Percentiles rank a stretch among this genome's conserved stretches.
Evolutionary conservation across 768 basidiomycete species (phyloP).

Genomic region (Calocybe indica): DNA sequence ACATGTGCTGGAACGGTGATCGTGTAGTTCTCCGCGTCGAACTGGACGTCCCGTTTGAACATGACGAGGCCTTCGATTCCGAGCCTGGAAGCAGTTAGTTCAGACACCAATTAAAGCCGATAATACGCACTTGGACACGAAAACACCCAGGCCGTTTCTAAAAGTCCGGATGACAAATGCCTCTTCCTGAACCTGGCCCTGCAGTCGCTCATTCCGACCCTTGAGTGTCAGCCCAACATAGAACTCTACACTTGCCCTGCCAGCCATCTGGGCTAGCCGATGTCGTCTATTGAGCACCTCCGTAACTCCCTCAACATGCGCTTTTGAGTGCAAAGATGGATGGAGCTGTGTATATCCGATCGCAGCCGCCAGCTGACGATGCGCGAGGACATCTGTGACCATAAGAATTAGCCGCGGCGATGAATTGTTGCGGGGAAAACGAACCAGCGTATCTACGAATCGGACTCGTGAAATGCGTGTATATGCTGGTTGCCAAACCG

Average conservation of each 20-base stretch:
- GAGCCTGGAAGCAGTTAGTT: slow-evolving; percentile 43
- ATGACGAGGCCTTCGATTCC: slow-evolving; percentile 93
- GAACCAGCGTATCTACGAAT: slow-evolving; percentile 92
- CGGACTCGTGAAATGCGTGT: slow-evolving; percentile 98
- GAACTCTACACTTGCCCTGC: slow-evolving; percentile 94
- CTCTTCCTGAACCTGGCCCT: slow-evolving; percentile 58
- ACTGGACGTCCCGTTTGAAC: slow-evolving; percentile 86
- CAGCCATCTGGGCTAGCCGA: slow-evolving; percentile 96
- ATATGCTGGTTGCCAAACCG: slow-evolving; percentile 94
- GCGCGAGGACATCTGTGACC: slow-evolving; percentile 79
- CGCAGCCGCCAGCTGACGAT: slow-evolving; percentile 88
- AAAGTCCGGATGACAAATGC: slow-evolving; percentile 94
- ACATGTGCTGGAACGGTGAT: slow-evolving; percentile 56
- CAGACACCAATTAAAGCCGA: background rate
- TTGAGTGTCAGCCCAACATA: slow-evolving; percentile 93
- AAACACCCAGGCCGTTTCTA: slow-evolving; percentile 94
- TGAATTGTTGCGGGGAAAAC: slow-evolving; percentile 10
- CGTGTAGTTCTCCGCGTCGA: slow-evolving; percentile 88
- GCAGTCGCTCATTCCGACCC: slow-evolving; percentile 45
- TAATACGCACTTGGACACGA: slow-evolving; percentile 76
- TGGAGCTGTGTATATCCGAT: slow-evolving; percentile 83
- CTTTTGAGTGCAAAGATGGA: slow-evolving; percentile 80
- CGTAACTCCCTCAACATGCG: slow-evolving; percentile 81
- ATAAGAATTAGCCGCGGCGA: background rate
- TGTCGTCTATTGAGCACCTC: slow-evolving; percentile 88